Evolutionary conservation across 768 basidiomycete species (phyloP).

Genomic region (Pleurotus eryngii): DNA sequence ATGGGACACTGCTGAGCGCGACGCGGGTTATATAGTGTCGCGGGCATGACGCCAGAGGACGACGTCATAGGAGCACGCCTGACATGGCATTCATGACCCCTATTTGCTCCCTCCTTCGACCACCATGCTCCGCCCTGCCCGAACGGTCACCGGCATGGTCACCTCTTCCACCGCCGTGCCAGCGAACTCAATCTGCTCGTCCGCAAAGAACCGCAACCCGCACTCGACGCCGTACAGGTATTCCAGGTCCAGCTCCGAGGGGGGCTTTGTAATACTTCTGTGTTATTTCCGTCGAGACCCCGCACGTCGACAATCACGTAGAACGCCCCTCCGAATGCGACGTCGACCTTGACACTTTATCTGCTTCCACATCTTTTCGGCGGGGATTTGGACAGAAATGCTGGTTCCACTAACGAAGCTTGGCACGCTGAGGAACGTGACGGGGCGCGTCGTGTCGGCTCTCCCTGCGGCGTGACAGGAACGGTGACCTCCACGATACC

Average conservation of each 20-base stretch:
- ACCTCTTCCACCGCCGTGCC: slow-evolving; percentile 20
- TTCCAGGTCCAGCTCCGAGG: slow-evolving; percentile 27
- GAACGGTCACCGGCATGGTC: slow-evolving; percentile 18
- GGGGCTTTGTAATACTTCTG: slow-evolving; percentile 26
- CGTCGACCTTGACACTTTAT: slow-evolving; percentile 25
- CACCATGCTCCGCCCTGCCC: slow-evolving; percentile 27
- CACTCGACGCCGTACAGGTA: slow-evolving; percentile 30
- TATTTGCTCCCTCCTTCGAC: no score
- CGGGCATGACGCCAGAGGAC: neutral
- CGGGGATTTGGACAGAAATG: slow-evolving; percentile 26
- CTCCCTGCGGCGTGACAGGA: slow-evolving; percentile 17
- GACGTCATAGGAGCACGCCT: neutral
- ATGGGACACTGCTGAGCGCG: neutral
- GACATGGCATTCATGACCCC: no score
- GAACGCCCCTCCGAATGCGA: slow-evolving; percentile 38
- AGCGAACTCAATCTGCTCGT: slow-evolving; percentile 33
- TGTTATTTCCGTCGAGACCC: slow-evolving; percentile 13
- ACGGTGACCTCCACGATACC: slow-evolving; percentile 32
- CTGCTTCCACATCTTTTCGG: slow-evolving; percentile 21
- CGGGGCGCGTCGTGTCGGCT: slow-evolving; percentile 25
- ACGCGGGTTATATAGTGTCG: neutral
- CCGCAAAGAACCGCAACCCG: slow-evolving; percentile 34
- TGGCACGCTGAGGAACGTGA: slow-evolving; percentile 32
- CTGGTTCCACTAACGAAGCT: slow-evolving; percentile 28
- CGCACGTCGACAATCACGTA: slow-evolving; percentile 32